Evolutionary conservation across 768 basidiomycete genomes (phyloP), one percentile per base, ranked within the genome.

Genomic region (Amanita fuliginea): DNA sequence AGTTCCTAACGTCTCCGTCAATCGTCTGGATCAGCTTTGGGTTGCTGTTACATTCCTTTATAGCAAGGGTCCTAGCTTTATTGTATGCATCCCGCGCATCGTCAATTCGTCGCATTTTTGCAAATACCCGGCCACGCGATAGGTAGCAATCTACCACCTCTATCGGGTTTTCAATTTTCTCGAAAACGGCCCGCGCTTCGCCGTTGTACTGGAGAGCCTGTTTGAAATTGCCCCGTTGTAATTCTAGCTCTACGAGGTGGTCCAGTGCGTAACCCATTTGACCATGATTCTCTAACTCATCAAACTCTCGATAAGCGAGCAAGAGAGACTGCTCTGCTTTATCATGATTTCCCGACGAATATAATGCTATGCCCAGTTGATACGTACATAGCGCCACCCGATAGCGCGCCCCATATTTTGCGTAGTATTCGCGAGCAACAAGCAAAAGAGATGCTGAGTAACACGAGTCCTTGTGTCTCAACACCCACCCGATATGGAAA

Each of bases 201-300:
- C 45, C 45, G 22, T 46, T 46, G 14, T 46, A 46, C 11, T 22
- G 43, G 26, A 45, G 43, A 21, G 43, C 43, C 14, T 26, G 22
- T 26, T 45, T 13, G 18, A 34, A 22, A 35, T 46, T 46, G 6
- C 45, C 32, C 32, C 19, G n/a, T 16, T 18, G 30, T 14, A 4
- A 6, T 32, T 33, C 45, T 14, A 33, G 18, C 6, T 34, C 45
- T 11, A 35, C 45, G 2, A 46, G 32, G 16, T 35, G 34, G 19
- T 35, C 30, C n/a, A 46, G 45, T 5, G 16, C 14, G 33, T 34
- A 46, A 18, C 26, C 45, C 19, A 34, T 35, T 19, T 46, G 45
- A 6, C 32, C 33, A 24, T 46, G 22, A 32, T 46, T 45, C 7
- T 45, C 28, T 7, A 45, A 19, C 24, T 16, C 16, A 10, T 45